Base-by-base conservation (phyloP, 2,329 filamentous ascomycete species). In the Colletotrichum somersetense region DNA sequence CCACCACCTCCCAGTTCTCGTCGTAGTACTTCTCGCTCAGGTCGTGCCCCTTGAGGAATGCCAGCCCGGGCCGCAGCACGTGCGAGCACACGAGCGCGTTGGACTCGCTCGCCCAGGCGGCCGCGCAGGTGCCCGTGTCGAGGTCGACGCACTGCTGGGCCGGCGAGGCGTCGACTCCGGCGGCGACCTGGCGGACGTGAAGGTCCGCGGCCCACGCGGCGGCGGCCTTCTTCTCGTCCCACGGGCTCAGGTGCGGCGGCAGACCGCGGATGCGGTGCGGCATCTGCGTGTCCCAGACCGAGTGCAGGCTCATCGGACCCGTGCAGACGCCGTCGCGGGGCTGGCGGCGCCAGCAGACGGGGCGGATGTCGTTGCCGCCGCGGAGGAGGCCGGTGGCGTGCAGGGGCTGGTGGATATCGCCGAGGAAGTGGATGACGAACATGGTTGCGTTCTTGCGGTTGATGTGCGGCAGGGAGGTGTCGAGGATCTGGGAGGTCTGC, bases 381-480 rank as follows among this genome's bases (percentile, higher is more conserved):
- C 68, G 65, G 38, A 72, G 65, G 44, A 74, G 57, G 50, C 73
- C 73, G 7, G 72, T 75, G 46, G 70, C 72, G 64, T 74, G 71
- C 46, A 74, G 66, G 56, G 73, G 73, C 67, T 74, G 73, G 44
- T 73, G 67, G 44, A 74, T 73, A 42, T 74, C 73, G 57, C 68
- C 67, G 40, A 73, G 65, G 73, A 74, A 74, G 71, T 74, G 73
- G 64, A 73, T 74, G 16, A 74, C 72, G 67, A 73, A 74, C 73
- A 73, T 74, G 44, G 71, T 71, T 23, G 73, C 73, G 66, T 66
- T 73, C 59, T 66, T 68, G 35, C 73, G 75, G 68, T 74, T 75
- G 72, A 77, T 74, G 70, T 79, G 87, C 65, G 70, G 66, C 40
- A 72, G 70, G 33, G 59, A 59, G 3, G 70, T 72, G 48, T 72